Evolutionary conservation across 2,329 filamentous ascomycete species (phyloP), one percentile per base, ranked within the genome.

Genomic region (Ceratocystis eucalypticola): DNA sequence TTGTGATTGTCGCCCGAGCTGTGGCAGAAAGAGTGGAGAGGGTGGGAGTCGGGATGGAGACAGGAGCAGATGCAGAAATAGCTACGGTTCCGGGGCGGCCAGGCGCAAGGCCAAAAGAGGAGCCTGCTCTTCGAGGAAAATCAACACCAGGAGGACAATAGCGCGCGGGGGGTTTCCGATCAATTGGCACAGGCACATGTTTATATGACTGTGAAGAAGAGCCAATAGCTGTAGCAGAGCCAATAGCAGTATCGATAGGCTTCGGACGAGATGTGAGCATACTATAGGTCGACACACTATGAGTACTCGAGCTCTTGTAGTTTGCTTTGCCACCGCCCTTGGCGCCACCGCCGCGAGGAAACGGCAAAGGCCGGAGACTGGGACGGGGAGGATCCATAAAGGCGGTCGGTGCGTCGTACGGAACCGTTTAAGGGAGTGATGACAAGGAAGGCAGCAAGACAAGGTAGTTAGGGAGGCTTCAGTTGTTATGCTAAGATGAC

Each of bases 281-380:
- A 28, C 41, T 50, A 5, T 25, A 63, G 25, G 44, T 48, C n/a
- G 41, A 30, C 30, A 63, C 25, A 20, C 61, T 25, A 8, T 63
- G 44, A 12, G 61, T 63, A 25, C 61, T 63, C n/a, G 44, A 12
- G 44, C 61, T 48, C 61, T 63, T 63, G 55, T 59, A 59, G 55
- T 33, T 59, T 59, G 28, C 28, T 20, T 37, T 33, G 55, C 25
- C 12, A 8, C 55, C 30, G 28, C 55, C 33, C 8, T 37, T 59
- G 55, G 55, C 25, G 7, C 55, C 55, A 30, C 55, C 55, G 55
- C 55, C n/a, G 28, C 25, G 55, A 37, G 55, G 55, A 17, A 59
- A 59, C 15, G 55, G 55, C 55, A 59, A 12, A 30, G 55, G 55
- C 28, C 55, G 55, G 28, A 59, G 55, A 37, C 55, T 59, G 55